These are phyloP conservation scores for Penicillium carneum DNA, from an alignment of 2,329 filamentous ascomycete genomes.

Conservation along the genomic window DNA sequence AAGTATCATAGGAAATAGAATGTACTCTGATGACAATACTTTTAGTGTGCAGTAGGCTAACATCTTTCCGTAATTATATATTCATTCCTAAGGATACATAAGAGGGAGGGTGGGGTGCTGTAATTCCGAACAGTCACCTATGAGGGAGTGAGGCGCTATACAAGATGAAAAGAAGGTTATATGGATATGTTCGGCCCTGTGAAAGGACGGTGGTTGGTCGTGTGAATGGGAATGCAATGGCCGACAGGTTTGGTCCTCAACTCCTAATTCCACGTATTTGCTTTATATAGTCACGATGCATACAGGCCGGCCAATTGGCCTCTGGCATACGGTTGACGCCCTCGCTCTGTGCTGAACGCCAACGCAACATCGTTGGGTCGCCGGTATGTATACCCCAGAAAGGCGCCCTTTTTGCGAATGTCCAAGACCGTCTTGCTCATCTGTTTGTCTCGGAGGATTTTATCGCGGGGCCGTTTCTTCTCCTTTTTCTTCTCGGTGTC, in stretches of 20 bases:
- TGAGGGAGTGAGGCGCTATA: not conserved
- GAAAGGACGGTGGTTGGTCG: not conserved
- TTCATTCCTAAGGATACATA: slow-evolving; percentile 24
- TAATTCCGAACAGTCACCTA: not conserved
- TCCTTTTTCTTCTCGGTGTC: slow-evolving; percentile 62
- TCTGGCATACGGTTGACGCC: slow-evolving; percentile 37
- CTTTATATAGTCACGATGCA: slow-evolving; percentile 15
- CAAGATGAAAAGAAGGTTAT: not conserved
- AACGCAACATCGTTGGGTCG: slow-evolving; percentile 49
- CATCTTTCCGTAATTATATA: not conserved
- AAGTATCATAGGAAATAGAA: not conserved
- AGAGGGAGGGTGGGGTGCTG: not conserved
- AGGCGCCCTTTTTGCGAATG: slow-evolving; percentile 80
- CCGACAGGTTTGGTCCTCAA: not conserved
- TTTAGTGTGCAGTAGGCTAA: not conserved
- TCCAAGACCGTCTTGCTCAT: slow-evolving; percentile 74
- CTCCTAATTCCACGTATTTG: slow-evolving; percentile 6
- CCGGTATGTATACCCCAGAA: slow-evolving; percentile 88
- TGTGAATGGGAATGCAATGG: not conserved
- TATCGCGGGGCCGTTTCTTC: slow-evolving; percentile 82
- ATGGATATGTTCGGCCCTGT: not conserved
- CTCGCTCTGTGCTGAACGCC: slow-evolving; percentile 46
- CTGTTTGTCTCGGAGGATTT: slow-evolving; percentile 75
- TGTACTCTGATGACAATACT: not conserved
- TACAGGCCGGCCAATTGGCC: slow-evolving; percentile 39